Conservation (phyloP, 495 filamentous ascomycete genomes). For the Evernia prunastri region DNA sequence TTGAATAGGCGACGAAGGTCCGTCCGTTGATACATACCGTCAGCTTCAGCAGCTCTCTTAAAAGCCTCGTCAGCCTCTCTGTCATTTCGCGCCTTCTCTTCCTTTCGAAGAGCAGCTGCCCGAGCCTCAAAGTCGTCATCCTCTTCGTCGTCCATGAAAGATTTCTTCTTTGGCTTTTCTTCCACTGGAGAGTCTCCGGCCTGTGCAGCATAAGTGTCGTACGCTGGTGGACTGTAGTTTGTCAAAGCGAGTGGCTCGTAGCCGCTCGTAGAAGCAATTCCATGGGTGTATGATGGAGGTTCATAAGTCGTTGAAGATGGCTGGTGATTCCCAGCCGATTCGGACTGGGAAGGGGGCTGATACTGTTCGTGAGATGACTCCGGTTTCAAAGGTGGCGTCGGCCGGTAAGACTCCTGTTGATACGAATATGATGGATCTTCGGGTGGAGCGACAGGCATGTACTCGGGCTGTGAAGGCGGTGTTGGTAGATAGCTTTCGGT, state of each 20-base stretch:
- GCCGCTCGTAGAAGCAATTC: slow-evolving; percentile 16
- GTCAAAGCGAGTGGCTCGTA: slow-evolving; percentile 25
- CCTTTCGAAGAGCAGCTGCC: slow-evolving; percentile 48
- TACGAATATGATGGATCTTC: slow-evolving; percentile 30
- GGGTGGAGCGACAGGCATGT: slow-evolving; percentile 43
- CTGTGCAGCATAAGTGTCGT: slow-evolving; percentile 30
- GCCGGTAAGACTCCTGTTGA: slow-evolving; percentile 23
- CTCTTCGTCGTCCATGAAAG: slow-evolving; percentile 75
- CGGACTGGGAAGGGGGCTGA: not conserved
- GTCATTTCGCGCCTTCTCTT: slow-evolving; percentile 48
- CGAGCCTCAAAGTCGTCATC: slow-evolving; percentile 45
- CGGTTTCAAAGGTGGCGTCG: slow-evolving; percentile 23
- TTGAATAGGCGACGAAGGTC: not conserved
- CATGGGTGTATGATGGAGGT: slow-evolving; percentile 23
- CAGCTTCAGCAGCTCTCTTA: slow-evolving; percentile 75
- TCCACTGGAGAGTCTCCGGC: slow-evolving; percentile 35
- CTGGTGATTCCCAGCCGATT: not conserved
- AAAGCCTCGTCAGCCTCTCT: slow-evolving; percentile 66
- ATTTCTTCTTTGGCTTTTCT: slow-evolving; percentile 64
- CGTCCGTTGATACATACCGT: slow-evolving; percentile 47
- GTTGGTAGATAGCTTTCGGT: slow-evolving; percentile 41
- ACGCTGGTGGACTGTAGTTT: slow-evolving; percentile 34
- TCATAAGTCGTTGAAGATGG: slow-evolving; percentile 13
- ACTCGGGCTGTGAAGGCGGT: slow-evolving; percentile 41
- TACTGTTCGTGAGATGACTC: not conserved